These are phyloP conservation scores for Phytophthora nicotianae DNA, from an alignment of 352 stramenopile genomes.

Conservation along the genomic window DNA sequence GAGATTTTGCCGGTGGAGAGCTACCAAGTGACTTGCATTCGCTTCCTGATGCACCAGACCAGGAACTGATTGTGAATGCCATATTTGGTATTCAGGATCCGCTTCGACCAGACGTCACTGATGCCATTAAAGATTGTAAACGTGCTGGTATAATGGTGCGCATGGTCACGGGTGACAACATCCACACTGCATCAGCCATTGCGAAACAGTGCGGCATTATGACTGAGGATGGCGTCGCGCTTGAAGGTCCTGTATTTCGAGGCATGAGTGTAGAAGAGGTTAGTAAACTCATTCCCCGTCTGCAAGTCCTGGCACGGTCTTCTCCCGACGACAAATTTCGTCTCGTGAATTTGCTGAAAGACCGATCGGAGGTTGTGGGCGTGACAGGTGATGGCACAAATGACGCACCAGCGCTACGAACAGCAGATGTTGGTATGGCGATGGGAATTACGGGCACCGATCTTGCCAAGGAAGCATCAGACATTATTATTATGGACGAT, in stretches of 20 bases:
- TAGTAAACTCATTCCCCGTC: slow-evolving; percentile 59
- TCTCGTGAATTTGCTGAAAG: slow-evolving; percentile 90
- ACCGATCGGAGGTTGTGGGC: slow-evolving; percentile 74
- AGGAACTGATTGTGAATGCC: slow-evolving; percentile 80
- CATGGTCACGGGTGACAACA: slow-evolving; percentile 99
- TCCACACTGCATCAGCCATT: slow-evolving; percentile 97
- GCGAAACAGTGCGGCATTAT: slow-evolving; percentile 97
- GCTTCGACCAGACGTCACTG: slow-evolving; percentile 92
- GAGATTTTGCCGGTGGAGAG: slow-evolving; percentile 60
- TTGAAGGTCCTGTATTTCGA: slow-evolving; percentile 94
- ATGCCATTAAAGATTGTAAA: slow-evolving; percentile 94
- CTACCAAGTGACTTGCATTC: slow-evolving; percentile 69
- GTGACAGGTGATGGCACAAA: slow-evolving; percentile 87
- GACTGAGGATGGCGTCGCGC: slow-evolving; percentile 84
- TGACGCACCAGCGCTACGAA: slow-evolving; percentile 72
- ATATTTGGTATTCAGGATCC: slow-evolving; percentile 98
- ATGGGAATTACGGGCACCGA: slow-evolving; percentile 87
- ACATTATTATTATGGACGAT: slow-evolving; percentile 91
- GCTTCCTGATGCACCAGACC: slow-evolving; percentile 64
- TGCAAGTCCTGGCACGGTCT: slow-evolving; percentile 92
- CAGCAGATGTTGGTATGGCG: slow-evolving; percentile 74
- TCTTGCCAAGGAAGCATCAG: slow-evolving; percentile 80
- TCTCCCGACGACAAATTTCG: slow-evolving; percentile 98
- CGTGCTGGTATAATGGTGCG: slow-evolving; percentile 97
- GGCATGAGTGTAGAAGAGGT: slow-evolving; percentile 75